phyloP scores from a whole-genome alignment of 1,284 basidiomycete genomes.

The Malassezia yamatoensis region DNA sequence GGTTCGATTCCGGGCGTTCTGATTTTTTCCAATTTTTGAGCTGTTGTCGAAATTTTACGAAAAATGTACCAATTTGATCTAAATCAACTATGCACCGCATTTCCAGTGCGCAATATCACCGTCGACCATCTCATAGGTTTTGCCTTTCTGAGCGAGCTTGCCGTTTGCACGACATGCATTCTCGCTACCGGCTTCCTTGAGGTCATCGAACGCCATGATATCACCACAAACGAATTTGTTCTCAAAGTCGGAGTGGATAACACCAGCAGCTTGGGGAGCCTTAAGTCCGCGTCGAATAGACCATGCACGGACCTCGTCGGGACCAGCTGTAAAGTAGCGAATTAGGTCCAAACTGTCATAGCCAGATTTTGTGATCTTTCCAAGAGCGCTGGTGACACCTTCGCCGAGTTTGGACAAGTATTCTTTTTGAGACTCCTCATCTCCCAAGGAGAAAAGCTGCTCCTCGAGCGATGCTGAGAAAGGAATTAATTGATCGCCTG shows the following conservation, averaged over 20 bases:
- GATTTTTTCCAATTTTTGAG: constrained; percentile 13
- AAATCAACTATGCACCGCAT: constrained; percentile 11
- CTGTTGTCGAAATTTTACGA: too few relatives aligned
- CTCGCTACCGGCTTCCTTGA: constrained; percentile 86
- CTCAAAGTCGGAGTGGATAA: constrained; percentile 92
- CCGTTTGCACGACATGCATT: constrained; percentile 84
- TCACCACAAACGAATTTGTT: constrained; percentile 99
- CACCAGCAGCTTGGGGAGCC: constrained; percentile 92
- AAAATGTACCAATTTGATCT: background rate
- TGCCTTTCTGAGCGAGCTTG: constrained; percentile 89
- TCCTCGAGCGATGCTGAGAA: constrained; percentile 96
- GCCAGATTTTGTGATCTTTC: constrained; percentile 45
- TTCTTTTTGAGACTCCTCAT: constrained; percentile 23
- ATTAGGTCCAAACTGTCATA: constrained; percentile 44
- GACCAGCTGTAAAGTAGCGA: constrained; percentile 74
- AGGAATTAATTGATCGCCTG: constrained; percentile 88
- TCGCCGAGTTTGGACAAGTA: constrained; percentile 37
- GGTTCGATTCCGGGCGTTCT: constrained; percentile 22
- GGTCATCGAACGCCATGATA: constrained; percentile 84
- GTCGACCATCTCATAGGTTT: constrained; percentile 66
- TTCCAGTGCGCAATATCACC: constrained; percentile 45
- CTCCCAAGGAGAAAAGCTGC: constrained; percentile 57
- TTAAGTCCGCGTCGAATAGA: constrained; percentile 87
- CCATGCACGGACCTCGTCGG: constrained; percentile 91
- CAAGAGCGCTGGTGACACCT: constrained; percentile 38